Evolutionary conservation across 768 basidiomycete genomes (phyloP).

Genomic region (Leccinum longicurvipes): DNA sequence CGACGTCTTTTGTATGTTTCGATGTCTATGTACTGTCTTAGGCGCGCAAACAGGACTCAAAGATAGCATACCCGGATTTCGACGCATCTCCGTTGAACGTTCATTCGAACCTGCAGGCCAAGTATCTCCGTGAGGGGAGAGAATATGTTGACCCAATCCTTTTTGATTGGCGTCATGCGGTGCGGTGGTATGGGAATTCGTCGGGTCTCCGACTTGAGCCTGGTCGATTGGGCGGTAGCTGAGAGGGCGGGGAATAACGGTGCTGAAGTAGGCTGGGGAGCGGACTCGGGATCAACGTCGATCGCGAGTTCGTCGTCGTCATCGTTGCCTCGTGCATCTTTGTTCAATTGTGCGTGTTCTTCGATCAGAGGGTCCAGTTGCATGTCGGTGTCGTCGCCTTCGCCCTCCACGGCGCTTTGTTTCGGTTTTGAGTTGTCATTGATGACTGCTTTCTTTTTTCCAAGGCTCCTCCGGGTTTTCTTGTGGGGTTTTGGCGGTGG

Average conservation of each 20-base stretch:
- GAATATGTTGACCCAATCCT: constrained; percentile 94
- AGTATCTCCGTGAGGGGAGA: constrained; percentile 93
- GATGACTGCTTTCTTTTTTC: constrained; percentile 35
- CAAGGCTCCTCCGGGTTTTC: constrained; percentile 44
- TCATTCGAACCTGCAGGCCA: constrained; percentile 96
- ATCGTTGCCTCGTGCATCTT: constrained; percentile 25
- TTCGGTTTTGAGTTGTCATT: constrained; percentile 6
- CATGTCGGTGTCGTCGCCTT: constrained; percentile 33
- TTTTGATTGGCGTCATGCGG: constrained; percentile 95
- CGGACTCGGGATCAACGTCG: constrained; percentile 45
- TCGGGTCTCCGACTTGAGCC: constrained; percentile 78
- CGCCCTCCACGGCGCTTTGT: constrained; percentile 7
- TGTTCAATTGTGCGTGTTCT: constrained; percentile 1
- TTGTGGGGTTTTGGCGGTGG: constrained; percentile 32
- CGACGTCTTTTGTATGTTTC: constrained; percentile 89
- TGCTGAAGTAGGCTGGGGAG: constrained; percentile 46
- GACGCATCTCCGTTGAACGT: constrained; percentile 81
- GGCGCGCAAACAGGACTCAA: not conserved
- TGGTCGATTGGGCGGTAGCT: constrained; percentile 48
- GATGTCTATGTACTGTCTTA: constrained; percentile 62
- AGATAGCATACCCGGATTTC: constrained; percentile 80
- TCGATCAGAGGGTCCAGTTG: constrained; percentile 15
- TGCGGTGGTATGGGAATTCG: constrained; percentile 93
- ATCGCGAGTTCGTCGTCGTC: constrained; percentile 63
- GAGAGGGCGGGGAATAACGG: constrained; percentile 71